Base-by-base conservation (phyloP, 805 yeast species). In the Kazachstania psychrophila region DNA sequence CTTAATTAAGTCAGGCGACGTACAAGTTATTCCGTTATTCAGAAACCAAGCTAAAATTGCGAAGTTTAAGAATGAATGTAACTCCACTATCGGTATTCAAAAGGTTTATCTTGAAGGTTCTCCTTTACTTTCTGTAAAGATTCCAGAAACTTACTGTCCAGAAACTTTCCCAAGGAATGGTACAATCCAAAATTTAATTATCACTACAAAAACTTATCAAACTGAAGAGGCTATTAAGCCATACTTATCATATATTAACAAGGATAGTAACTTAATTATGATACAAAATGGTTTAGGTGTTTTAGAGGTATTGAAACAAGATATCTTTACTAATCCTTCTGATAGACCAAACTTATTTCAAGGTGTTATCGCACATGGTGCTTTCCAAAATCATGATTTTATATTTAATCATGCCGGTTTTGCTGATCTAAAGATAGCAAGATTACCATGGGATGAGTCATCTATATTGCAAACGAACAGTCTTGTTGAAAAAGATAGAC, bases 201-300 rank as follows among this genome's bases (percentile, higher is more conserved):
- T 89, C 8, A 66, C 94, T 8, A 86, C 95, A 4, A 89, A 89
- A 58, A 76, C 94, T 0, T 75, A 79, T 42, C 84, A 81, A 49
- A 81, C 94, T 0, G 60, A 67, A 16, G 55, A 58, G 3, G 94
- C 96, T 0, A 41, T 88, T 13, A 52, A 49, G 23, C 79, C 80
- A 3, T 65, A 76, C 36, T 42, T 74, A 15, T 66, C 69, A 1
- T 61, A 61, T 37, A 66, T 89, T 20, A 56, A 61, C 20, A 51
- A 62, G 2, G 53, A 65, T 2, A 74, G 94, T 2, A 79, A 76
- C 41, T 60, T 88, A 10, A 51, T 89, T 26, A 58, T 92, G 16
- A 59, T 89, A 6, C 97, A 92, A 48, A 92, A 92, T 56, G 98
- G 98, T 1, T 68, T 87, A 66, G 97, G 97, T 8, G 77, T 82